These are phyloP conservation scores for Candida manassasensis DNA, from an alignment of 805 yeast genomes.

Conservation along the genomic window DNA sequence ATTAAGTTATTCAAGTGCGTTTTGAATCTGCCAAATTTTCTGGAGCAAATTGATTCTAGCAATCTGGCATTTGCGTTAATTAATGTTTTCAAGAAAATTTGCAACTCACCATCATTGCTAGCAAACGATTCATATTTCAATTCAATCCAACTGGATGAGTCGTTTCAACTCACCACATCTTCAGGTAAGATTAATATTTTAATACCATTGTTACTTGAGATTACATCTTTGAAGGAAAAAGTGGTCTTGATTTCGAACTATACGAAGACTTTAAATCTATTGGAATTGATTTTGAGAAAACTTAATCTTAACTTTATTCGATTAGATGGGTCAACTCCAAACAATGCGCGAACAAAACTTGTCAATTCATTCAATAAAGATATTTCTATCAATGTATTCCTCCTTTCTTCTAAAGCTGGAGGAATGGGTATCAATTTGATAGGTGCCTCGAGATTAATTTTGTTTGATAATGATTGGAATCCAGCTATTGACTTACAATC, in stretches of 20 bases:
- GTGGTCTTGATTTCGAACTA: slow-evolving; percentile 83
- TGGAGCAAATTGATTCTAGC: slow-evolving; percentile 23
- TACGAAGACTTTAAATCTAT: slow-evolving; percentile 78
- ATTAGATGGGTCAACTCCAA: slow-evolving; percentile 81
- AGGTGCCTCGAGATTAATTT: slow-evolving; percentile 82
- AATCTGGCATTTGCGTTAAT: slow-evolving; percentile 62
- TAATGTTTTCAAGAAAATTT: slow-evolving; percentile 69
- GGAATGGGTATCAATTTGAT: slow-evolving; percentile 88
- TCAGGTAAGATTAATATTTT: slow-evolving; percentile 68
- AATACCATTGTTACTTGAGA: slow-evolving; percentile 49
- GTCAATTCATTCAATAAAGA: slow-evolving; percentile 66
- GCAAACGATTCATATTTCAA: slow-evolving; percentile 44
- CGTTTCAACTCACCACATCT: slow-evolving; percentile 5
- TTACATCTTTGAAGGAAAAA: slow-evolving; percentile 57
- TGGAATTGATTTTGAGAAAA: slow-evolving; percentile 53
- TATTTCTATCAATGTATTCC: slow-evolving; percentile 45
- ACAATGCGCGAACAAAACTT: slow-evolving; percentile 55
- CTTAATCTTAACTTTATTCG: slow-evolving; percentile 51
- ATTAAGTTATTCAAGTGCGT: slow-evolving; percentile 49
- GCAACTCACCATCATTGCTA: slow-evolving; percentile 74
- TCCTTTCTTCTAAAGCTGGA: slow-evolving; percentile 86
- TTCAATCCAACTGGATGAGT: neutral
- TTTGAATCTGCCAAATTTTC: slow-evolving; percentile 31
- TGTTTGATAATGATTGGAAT: slow-evolving; percentile 96
- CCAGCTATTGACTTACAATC: slow-evolving; percentile 92